phyloP scores from a whole-genome alignment of 352 stramenopile species.

The Pythium phragmitis region DNA sequence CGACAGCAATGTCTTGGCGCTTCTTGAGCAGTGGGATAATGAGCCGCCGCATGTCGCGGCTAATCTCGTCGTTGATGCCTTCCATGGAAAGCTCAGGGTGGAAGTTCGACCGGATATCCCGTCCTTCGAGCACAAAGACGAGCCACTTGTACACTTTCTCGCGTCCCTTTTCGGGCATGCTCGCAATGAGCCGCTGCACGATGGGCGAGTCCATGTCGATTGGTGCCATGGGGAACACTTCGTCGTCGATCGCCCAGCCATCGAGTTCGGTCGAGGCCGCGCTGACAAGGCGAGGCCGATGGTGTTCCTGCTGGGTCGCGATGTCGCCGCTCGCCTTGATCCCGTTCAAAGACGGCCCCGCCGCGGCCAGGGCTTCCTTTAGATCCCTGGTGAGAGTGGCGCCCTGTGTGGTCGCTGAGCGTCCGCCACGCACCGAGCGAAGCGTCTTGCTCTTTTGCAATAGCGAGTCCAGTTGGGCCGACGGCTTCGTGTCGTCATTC shows the following conservation, averaged over 20 bases:
- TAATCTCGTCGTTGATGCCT: conserved; percentile 60
- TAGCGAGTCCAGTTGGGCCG: conserved; percentile 45
- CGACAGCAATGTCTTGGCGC: conserved; percentile 62
- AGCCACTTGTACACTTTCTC: conserved; percentile 78
- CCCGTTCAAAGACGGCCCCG: conserved; percentile 1
- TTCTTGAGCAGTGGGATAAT: conserved; percentile 77
- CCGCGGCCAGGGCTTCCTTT: conserved; percentile 17
- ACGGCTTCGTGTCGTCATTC: conserved; percentile 33
- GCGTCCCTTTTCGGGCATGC: conserved; percentile 56
- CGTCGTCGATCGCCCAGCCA: conserved; percentile 60
- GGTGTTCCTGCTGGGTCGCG: conserved; percentile 2
- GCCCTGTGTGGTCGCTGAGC: conserved; percentile 6
- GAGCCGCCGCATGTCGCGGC: conserved; percentile 60
- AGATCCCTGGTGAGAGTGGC: conserved; percentile 21
- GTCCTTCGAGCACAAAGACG: conserved; percentile 63
- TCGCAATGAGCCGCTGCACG: conserved; percentile 62
- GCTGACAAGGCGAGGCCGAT: conserved; percentile 23
- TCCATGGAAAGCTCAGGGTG: conserved; percentile 71
- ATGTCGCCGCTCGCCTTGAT: conserved; percentile 10
- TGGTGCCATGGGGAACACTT: conserved; percentile 61
- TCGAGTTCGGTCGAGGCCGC: conserved; percentile 33
- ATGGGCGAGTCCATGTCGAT: conserved; percentile 81
- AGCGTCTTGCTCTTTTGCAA: conserved; percentile 56
- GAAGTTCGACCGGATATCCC: conserved; percentile 72
- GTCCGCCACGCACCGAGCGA: conserved; percentile 57